These are phyloP conservation scores for Colletotrichum costaricense DNA, from an alignment of 2,329 filamentous ascomycete species.

Conservation along the genomic window DNA sequence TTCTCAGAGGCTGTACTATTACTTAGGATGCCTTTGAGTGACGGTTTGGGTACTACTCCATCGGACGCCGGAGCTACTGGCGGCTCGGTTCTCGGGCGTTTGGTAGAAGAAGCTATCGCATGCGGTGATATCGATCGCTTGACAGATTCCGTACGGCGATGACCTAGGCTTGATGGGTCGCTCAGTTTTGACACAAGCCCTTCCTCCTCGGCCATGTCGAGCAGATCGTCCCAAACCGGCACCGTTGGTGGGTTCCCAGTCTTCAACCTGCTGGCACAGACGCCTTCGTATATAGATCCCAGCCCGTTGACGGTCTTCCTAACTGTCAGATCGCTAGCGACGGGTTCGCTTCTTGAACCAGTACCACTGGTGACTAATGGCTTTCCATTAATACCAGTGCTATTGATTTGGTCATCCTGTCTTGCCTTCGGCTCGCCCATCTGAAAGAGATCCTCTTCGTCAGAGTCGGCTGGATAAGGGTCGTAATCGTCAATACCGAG, in stretches of 20 bases:
- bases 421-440: constrained; percentile 33
- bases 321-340: not conserved
- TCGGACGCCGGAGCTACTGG: not conserved
- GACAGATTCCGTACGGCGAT: not conserved
- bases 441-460: constrained; percentile 59
- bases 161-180: not conserved
- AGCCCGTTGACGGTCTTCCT: constrained; percentile 37
- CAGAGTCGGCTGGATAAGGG: constrained; percentile 62
- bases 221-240: constrained; percentile 50
- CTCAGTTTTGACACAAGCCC: constrained; percentile 48
- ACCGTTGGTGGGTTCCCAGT: constrained; percentile 50
- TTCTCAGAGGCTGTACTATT: not conserved
- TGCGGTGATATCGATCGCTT: constrained; percentile 19
- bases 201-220: constrained; percentile 54
- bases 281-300: constrained; percentile 43
- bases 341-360: not conserved
- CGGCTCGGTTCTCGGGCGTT: constrained; percentile 2
- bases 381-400: not conserved
- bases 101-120: not conserved
- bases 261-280: constrained; percentile 56
- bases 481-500: constrained; percentile 60
- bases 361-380: not conserved
- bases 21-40: not conserved
- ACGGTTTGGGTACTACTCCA: not conserved
- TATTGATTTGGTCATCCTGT: not conserved